Base-by-base conservation (phyloP, 139 green algal genomes). In the Spirogloea muscicola region DNA sequence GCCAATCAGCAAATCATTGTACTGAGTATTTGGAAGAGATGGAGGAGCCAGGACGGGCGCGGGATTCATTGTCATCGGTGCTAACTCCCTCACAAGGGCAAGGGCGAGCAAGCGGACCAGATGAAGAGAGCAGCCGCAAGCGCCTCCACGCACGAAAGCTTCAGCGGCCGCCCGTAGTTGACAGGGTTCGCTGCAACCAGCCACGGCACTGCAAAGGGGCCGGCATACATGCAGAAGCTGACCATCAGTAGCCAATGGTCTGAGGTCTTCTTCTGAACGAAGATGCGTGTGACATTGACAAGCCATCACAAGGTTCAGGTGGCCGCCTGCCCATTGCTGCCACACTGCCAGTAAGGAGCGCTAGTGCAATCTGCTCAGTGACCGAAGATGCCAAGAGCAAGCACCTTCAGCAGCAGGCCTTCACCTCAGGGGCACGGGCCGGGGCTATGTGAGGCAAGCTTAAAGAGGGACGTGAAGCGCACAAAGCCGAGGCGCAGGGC, bases 181-280 rank as follows among this genome's bases (percentile, higher is more conserved):
- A 97, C 90, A 2, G 93, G 93, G 82, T 98, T 98, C 21, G 93
- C 92, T 2, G 94, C 94, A 18, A 98, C 82, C 62, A 98, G 80
- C 84, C 89, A 98, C 3, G 94, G 94, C 66, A 98, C 49, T 59
- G 49, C 49, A 29, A 29, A 34, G 49, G 0, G 9, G 31, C 2
- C 27, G 49, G 16, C 27, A 16, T n/a, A n/a, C n/a, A n/a, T n/a
- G n/a, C n/a, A n/a, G n/a, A n/a, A n/a, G n/a, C n/a, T n/a, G n/a
- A n/a, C n/a, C n/a, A n/a, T n/a, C n/a, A n/a, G n/a, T n/a, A n/a
- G n/a, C n/a, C n/a, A n/a, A n/a, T n/a, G n/a, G n/a, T n/a, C n/a
- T n/a, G n/a, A n/a, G n/a, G n/a, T n/a, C n/a, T n/a, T n/a, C n/a
- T n/a, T n/a, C n/a, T n/a, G n/a, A n/a, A n/a, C n/a, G n/a, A n/a